Evolutionary conservation across 169 alveolate genomes (phyloP), one percentile per base, ranked within the genome.

Genomic region (Plasmodium cynomolgi): DNA sequence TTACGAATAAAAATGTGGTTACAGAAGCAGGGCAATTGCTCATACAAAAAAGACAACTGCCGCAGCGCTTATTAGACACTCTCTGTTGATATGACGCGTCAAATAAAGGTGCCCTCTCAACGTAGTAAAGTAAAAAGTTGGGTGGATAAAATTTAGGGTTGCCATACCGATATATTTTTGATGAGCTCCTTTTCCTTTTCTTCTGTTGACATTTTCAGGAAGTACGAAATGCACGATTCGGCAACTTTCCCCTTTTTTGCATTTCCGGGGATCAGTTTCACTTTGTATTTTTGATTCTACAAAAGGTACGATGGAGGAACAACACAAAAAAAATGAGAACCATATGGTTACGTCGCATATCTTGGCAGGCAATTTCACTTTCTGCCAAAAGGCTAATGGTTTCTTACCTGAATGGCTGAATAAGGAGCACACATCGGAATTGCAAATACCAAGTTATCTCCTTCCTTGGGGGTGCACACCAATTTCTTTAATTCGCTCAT

Each of bases 161-260:
- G 58, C 17, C 73, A 15, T 85, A 85, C 93, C 79, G 93, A 85
- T 85, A 85, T 85, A 54, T 77, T 77, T 26, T 85, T 85, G 37
- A 85, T 85, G 58, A 85, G 81, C n/a, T 29, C 47, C 56, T 85
- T 85, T 75, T 85, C 93, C 31, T 75, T 85, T 50, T 85, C 93
- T 50, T 74, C 58, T 3, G 58, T 85, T 50, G 93, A 75, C 39
- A 54, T 75, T 54, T 85, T 85, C 71, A 85, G 41, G 33, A 85
- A 85, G 62, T 85, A 68, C 0, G 93, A 75, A 75, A 85, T 85
- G 39, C 93, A 85, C 17, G 93, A 74, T 75, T 85, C 85, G 11
- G 97, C 97, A 34, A 96, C 95, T 81, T 94, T 93, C 31, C 97
- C 97, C 93, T 96, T 96, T 79, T 96, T 96, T 37, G 94, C 72